A percentile compares a stretch with the other conserved stretches of the same genome.
Conservation (phyloP, 331 rosid genomes). For the Telfairia occidentalis region DNA sequence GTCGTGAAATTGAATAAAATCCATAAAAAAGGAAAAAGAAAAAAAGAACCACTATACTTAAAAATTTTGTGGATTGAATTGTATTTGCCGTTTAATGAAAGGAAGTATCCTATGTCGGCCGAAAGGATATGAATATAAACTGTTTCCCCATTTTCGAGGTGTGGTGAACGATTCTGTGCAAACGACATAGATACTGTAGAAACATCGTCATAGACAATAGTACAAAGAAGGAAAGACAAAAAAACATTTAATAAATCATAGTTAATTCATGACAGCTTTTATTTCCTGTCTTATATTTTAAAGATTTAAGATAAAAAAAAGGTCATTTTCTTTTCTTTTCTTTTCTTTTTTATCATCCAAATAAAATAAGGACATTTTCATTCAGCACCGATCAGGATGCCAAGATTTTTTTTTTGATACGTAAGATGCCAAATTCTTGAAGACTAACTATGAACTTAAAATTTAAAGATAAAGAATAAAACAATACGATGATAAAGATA, state of each 20-base stretch:
- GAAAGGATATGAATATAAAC: background rate
- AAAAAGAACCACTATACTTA: too few relatives aligned
- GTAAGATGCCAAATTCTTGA: background rate
- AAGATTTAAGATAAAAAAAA: background rate
- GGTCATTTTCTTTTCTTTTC: too few relatives aligned
- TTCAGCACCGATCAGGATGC: background rate
- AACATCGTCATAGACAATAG: background rate
- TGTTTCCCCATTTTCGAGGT: background rate
- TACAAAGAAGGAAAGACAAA: background rate
- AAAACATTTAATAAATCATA: background rate
- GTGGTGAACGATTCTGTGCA: background rate
- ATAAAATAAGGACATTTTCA: background rate
- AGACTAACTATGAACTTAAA: background rate
- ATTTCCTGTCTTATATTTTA: background rate
- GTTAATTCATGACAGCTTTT: background rate
- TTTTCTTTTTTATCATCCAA: too few relatives aligned
- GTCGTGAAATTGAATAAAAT: background rate
- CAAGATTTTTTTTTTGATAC: too few relatives aligned
- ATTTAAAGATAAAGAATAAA: background rate
- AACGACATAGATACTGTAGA: background rate
- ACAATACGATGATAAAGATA: background rate
- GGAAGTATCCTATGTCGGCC: background rate
- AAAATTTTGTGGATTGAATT: background rate
- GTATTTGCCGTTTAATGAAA: background rate
- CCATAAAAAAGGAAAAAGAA: too few relatives aligned